These are phyloP conservation scores for Lagerstroemia speciosa DNA, from an alignment of 345 rosid species.

Conservation along the genomic window DNA sequence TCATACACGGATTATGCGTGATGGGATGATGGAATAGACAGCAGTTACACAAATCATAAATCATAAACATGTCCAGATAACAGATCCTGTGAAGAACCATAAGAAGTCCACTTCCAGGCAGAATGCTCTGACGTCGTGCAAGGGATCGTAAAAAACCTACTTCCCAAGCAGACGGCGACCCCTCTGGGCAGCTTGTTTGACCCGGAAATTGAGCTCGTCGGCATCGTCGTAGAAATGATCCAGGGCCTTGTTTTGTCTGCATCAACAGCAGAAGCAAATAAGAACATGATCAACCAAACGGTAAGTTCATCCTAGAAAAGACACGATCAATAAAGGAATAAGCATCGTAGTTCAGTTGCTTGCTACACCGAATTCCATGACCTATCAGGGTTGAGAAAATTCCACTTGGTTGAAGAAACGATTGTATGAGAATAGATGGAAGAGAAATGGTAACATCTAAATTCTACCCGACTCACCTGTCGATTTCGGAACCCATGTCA, in stretches of 20 bases:
- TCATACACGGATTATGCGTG: not conserved
- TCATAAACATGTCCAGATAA: not conserved
- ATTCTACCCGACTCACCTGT: conserved; percentile 32
- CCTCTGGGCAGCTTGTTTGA: conserved; percentile 49
- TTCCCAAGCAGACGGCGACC: conserved; percentile 65
- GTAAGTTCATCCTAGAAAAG: not conserved
- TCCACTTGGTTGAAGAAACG: not conserved
- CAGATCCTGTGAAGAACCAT: not conserved
- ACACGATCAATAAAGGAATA: not conserved
- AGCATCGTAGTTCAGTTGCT: not conserved
- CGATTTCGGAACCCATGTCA: conserved; percentile 81
- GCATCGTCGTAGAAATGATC: conserved; percentile 53
- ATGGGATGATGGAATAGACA: not conserved
- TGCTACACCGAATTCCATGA: not conserved
- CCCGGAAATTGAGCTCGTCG: conserved; percentile 57
- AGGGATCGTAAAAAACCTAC: conserved; percentile 22
- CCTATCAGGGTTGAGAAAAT: not conserved
- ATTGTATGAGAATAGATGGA: not conserved
- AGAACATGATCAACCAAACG: not conserved
- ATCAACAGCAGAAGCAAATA: not conserved
- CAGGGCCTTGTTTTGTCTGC: conserved; percentile 65
- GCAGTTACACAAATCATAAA: not conserved
- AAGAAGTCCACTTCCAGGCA: conserved; percentile 55
- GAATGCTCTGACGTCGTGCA: conserved; percentile 10
- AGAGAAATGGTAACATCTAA: not conserved